Evolutionary conservation across 352 stramenopile genomes (phyloP).

Genomic region (Globisporangium cederbergense): DNA sequence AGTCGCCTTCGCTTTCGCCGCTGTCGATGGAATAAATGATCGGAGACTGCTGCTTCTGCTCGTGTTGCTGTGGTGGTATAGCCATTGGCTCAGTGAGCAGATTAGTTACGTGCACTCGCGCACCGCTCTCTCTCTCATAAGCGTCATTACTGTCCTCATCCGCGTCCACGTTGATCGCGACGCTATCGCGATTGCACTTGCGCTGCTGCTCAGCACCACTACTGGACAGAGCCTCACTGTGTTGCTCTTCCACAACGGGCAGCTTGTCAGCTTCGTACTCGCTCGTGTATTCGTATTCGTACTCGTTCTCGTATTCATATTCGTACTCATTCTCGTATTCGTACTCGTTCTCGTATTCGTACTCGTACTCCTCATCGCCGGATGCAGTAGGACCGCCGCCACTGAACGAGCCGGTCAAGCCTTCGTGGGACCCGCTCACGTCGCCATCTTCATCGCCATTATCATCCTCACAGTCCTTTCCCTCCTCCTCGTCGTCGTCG

Average conservation of each 20-base stretch:
- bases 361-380: neutral
- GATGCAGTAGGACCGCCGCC: neutral
- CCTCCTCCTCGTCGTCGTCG: constrained; percentile 17
- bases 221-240: neutral
- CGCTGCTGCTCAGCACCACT: neutral
- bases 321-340: neutral
- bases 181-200: neutral
- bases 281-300: neutral
- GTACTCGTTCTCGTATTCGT: neutral
- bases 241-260: neutral
- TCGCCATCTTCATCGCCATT: neutral
- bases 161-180: neutral
- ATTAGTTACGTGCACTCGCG: neutral
- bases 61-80: neutral
- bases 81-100: neutral
- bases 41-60: constrained; percentile 1
- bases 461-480: constrained; percentile 4
- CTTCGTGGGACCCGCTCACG: neutral
- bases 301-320: neutral
- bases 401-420: neutral
- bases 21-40: constrained; percentile 37
- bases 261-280: neutral
- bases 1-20: constrained; percentile 9
- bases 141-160: neutral
- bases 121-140: neutral